A percentile compares a stretch with the other conserved stretches of the same genome.
phyloP scores from a whole-genome alignment of 202 grass and related monocot genomes.

The Bolboschoenoplectus hybrid region DNA sequence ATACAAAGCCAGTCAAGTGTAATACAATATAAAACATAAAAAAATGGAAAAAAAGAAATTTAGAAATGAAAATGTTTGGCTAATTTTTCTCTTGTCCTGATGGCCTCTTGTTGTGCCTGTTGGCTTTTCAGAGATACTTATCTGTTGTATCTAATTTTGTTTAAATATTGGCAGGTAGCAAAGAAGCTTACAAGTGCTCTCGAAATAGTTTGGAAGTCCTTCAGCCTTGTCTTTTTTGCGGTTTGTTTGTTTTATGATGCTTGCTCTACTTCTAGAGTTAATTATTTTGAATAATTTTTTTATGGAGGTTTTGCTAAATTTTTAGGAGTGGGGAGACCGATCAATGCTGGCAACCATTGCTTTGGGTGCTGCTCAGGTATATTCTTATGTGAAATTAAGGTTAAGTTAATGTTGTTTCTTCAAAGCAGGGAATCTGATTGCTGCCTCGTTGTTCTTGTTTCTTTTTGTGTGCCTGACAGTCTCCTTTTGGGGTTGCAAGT shows the following conservation, averaged over 20 bases:
- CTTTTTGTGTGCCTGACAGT: conserved; percentile 47
- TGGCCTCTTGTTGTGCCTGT: not conserved
- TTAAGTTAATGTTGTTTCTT: conserved; percentile 27
- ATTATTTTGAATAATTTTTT: conserved; percentile 17
- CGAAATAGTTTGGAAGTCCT: conserved; percentile 89
- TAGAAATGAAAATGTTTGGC: not conserved
- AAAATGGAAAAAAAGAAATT: too few relatives aligned
- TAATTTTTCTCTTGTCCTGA: not conserved
- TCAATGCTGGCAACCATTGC: conserved; percentile 99
- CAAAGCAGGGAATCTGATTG: not conserved
- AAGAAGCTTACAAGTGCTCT: conserved; percentile 77
- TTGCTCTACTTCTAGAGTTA: not conserved
- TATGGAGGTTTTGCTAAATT: conserved; percentile 3
- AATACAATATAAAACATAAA: not conserved
- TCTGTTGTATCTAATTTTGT: conserved; percentile 28
- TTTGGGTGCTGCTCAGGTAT: conserved; percentile 91
- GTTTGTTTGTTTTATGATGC: conserved; percentile 44
- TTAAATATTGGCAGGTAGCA: conserved; percentile 53
- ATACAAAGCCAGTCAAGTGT: not conserved
- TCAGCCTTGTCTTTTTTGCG: conserved; percentile 88
- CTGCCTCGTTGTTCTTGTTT: not conserved
- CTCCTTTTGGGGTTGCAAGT: conserved; percentile 81
- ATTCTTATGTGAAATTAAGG: conserved; percentile 1
- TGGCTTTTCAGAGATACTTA: not conserved
- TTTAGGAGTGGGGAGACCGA: conserved; percentile 93